Base-by-base conservation (phyloP, 129 eudicot genomes). In the Heracleum sosnowskyi region DNA sequence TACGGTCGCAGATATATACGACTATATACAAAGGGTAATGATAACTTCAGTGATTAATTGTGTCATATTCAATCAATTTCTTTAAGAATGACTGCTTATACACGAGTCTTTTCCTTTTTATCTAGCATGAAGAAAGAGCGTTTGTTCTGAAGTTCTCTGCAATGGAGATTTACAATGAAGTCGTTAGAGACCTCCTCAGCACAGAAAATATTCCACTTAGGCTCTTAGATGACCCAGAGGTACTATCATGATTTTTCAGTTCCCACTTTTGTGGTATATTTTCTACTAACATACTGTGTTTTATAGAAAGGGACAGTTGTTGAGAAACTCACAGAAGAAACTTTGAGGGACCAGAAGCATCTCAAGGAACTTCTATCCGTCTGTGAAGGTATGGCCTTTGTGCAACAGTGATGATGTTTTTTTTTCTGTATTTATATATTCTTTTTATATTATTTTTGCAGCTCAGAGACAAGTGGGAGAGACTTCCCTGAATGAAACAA, bases 401-500 rank as follows among this genome's bases (percentile, higher is more conserved):
- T 28, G 20, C 37, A 79, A 35, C 34, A 13, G 1, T 42, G 51
- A 12, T 75, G 6, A 49, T 63, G 28, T 24, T 1, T 16, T 26
- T 7, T 7, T 72, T 55, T 40, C 44, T 31, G 5, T 53, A 24
- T 46, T 4, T 37, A 18, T 74, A 80, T 47, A 26, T 76, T 44
- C 51, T 39, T 49, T 77, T 5, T 24, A 1, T 69, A 66, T 37
- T 45, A 71, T 60, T 70, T 46, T 77, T 81, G 80, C 83, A 96
- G 99, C 96, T 79, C 97, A 90, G 89, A 86, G 99, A 84, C 86
- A 92, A 89, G 90, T 88, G 73, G 99, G 99, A 73, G 99, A 96
- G 89, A 96, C 99, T 22, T 88, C 89, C 74, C 85, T 96, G 84
- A 96, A 96, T 85, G 99, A 96, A 92, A 89, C 96, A 49, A 96